phyloP scores from a whole-genome alignment of 257 asterid genomes.

The Fraxinus cuspidata region DNA sequence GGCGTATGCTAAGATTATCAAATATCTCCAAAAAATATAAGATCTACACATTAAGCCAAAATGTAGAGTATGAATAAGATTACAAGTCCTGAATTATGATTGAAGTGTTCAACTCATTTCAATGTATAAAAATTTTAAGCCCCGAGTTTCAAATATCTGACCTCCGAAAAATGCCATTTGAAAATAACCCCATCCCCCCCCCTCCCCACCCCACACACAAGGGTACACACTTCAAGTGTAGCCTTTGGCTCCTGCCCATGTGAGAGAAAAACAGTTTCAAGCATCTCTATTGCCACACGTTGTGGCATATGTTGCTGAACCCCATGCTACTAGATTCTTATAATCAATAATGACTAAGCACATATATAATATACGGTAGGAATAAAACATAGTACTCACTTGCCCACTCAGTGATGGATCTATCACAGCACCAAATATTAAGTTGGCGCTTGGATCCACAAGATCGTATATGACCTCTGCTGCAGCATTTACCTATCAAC shows the following conservation, averaged over 20 bases:
- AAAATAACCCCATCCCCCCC: no score
- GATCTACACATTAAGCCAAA: neutral
- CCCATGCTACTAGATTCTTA: neutral
- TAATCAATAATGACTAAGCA: neutral
- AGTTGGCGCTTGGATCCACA: conserved; percentile 94
- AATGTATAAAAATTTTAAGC: neutral
- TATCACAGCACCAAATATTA: conserved; percentile 89
- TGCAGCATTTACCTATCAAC: conserved; percentile 78
- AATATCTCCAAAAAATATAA: neutral
- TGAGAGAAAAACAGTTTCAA: no score
- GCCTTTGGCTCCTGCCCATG: no score
- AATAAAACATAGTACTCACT: conserved; percentile 49
- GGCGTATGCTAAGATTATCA: conserved; percentile 1
- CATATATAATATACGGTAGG: neutral
- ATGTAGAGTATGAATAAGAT: neutral
- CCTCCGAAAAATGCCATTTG: neutral
- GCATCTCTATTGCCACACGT: neutral
- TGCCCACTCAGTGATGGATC: conserved; percentile 87
- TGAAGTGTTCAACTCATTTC: neutral
- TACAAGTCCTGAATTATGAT: neutral
- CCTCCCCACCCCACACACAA: no score
- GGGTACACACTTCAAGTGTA: no score
- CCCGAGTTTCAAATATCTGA: neutral
- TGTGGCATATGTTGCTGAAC: neutral
- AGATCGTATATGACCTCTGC: conserved; percentile 96